phyloP scores from a whole-genome alignment of 2,329 filamentous ascomycete species.

The Xylariaceae sp. region DNA sequence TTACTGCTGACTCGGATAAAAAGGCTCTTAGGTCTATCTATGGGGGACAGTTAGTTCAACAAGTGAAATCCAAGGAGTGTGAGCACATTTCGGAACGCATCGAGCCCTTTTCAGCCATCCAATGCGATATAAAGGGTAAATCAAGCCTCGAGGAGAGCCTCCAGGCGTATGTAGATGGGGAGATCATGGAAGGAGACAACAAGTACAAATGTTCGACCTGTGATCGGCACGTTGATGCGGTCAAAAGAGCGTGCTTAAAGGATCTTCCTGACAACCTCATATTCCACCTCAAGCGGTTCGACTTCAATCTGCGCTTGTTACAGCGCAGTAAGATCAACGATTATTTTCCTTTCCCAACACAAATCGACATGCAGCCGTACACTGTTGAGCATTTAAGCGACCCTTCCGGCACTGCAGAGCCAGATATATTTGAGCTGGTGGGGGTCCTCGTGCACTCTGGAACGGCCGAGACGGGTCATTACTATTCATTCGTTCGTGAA shows the following conservation, averaged over 20 bases:
- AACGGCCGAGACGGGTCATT: conserved; percentile 90
- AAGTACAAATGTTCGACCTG: conserved; percentile 97
- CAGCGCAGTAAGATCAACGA: conserved; percentile 93
- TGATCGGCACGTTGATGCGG: conserved; percentile 82
- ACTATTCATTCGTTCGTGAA: conserved; percentile 92
- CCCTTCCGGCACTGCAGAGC: conserved; percentile 47
- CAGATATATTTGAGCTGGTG: conserved; percentile 89
- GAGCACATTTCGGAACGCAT: conserved; percentile 85
- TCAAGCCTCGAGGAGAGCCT: conserved; percentile 77
- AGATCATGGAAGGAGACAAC: conserved; percentile 96
- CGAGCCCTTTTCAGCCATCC: conserved; percentile 90
- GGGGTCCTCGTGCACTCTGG: conserved; percentile 91
- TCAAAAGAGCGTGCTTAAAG: conserved; percentile 88
- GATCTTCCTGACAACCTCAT: conserved; percentile 91
- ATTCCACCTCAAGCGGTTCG: conserved; percentile 87
- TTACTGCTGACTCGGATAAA: conserved; percentile 64
- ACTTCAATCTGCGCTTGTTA: conserved; percentile 73
- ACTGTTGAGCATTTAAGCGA: conserved; percentile 79
- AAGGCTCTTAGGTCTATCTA: conserved; percentile 77
- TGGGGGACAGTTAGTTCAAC: conserved; percentile 85
- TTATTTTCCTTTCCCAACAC: conserved; percentile 78
- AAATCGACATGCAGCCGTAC: conserved; percentile 84
- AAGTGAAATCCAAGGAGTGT: conserved; percentile 93
- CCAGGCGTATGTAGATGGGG: conserved; percentile 91
- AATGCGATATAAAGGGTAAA: conserved; percentile 95